Conservation (phyloP, 106 monocot species). For the Ottelia alismoides region DNA sequence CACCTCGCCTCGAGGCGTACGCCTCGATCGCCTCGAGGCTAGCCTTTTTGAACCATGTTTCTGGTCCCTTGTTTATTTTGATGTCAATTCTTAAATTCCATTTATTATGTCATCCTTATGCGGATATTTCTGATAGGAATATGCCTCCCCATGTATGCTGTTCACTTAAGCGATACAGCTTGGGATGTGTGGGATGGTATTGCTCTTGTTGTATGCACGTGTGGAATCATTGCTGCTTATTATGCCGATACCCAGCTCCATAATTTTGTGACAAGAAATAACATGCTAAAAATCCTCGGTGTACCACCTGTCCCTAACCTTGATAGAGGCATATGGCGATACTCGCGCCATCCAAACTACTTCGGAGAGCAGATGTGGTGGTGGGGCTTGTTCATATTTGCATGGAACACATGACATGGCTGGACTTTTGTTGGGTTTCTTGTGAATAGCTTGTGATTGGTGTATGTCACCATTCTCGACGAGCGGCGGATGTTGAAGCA, state of each 20-base stretch:
- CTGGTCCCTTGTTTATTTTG: no score
- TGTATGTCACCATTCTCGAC: constrained; percentile 67
- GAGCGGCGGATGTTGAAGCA: constrained; percentile 69
- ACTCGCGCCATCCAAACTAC: constrained; percentile 94
- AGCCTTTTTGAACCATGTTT: no score
- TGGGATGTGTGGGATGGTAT: constrained; percentile 49
- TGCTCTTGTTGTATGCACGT: constrained; percentile 35
- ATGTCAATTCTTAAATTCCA: no score
- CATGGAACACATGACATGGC: constrained; percentile 50
- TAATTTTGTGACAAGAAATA: constrained; percentile 46
- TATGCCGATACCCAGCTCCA: constrained; percentile 90
- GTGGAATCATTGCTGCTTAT: constrained; percentile 55
- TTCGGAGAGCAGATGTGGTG: constrained; percentile 96
- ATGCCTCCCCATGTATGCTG: constrained; percentile 82
- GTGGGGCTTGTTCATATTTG: constrained; percentile 80
- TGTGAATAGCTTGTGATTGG: constrained; percentile 70
- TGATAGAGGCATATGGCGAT: constrained; percentile 71
- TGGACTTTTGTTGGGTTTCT: constrained; percentile 81
- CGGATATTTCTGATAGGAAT: constrained; percentile 84
- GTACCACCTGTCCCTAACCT: constrained; percentile 35
- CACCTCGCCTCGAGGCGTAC: no score
- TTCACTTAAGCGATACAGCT: constrained; percentile 44
- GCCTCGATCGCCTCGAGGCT: no score
- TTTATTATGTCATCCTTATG: neutral
- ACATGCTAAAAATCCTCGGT: constrained; percentile 28